Evolutionary conservation across 2,329 filamentous ascomycete species (phyloP).

Genomic region (Lachnellula hyalina): DNA sequence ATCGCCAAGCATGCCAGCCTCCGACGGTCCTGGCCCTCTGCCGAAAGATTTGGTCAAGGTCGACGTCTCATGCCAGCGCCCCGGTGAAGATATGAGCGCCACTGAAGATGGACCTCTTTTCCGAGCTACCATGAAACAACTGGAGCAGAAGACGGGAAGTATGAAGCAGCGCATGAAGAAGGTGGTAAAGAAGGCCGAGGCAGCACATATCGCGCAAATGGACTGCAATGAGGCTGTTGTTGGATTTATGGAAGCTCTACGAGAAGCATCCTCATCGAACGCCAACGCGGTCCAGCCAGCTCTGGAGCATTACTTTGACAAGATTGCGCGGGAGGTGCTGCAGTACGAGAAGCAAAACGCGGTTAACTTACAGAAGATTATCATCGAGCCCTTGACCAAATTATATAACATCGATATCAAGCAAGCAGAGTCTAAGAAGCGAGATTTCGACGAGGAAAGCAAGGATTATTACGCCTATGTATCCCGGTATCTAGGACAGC

Average conservation of each 20-base stretch:
- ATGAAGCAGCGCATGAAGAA: conserved; percentile 96
- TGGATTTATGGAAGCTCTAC: conserved; percentile 77
- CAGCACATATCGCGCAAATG: conserved; percentile 71
- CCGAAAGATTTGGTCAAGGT: conserved; percentile 58
- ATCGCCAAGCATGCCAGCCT: conserved; percentile 43
- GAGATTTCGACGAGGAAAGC: conserved; percentile 97
- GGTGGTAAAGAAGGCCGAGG: conserved; percentile 88
- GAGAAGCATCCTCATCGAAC: conserved; percentile 84
- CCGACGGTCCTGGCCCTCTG: conserved; percentile 31
- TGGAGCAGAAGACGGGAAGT: conserved; percentile 93
- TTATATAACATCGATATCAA: conserved; percentile 96
- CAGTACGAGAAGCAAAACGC: conserved; percentile 82
- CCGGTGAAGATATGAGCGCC: conserved; percentile 76
- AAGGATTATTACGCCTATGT: conserved; percentile 98
- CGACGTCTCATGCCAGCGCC: conserved; percentile 80
- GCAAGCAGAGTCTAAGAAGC: conserved; percentile 92
- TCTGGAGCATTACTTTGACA: conserved; percentile 96
- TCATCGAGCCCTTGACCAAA: conserved; percentile 89
- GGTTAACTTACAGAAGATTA: conserved; percentile 77
- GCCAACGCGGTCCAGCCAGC: conserved; percentile 96
- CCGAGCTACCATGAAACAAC: conserved; percentile 89
- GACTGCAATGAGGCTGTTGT: conserved; percentile 82
- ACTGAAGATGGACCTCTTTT: conserved; percentile 94
- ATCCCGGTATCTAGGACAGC: conserved; percentile 89
- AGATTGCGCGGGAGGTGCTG: conserved; percentile 87